Evolutionary conservation across 2,329 filamentous ascomycete species (phyloP).

Genomic region (Apiospora phragmitis): DNA sequence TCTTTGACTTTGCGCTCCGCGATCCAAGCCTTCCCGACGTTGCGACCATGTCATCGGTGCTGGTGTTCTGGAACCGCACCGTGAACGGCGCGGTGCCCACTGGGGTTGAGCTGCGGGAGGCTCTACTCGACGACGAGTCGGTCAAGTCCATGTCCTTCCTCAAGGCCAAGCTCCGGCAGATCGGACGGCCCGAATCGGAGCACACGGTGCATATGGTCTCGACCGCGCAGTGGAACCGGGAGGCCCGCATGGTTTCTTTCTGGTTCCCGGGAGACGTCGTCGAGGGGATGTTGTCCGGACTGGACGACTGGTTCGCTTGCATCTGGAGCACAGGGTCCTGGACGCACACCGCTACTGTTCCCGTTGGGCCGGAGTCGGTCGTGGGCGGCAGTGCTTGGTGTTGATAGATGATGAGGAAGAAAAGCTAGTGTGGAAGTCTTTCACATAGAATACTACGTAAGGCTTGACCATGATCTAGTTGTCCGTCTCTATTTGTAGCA

Average conservation of each 20-base stretch:
- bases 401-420: too few relatives aligned
- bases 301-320: not conserved
- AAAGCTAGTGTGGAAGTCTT: not conserved
- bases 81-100: not conserved
- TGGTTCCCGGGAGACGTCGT: slow-evolving; percentile 18
- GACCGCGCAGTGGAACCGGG: slow-evolving; percentile 17
- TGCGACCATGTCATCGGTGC: not conserved
- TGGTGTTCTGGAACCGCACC: slow-evolving; percentile 10
- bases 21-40: not conserved
- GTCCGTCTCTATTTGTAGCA: too few relatives aligned
- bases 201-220: slow-evolving; percentile 14
- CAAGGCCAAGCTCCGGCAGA: not conserved
- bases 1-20: not conserved
- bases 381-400: not conserved
- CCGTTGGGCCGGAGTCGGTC: not conserved
- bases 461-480: too few relatives aligned
- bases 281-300: slow-evolving; percentile 4
- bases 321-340: not conserved
- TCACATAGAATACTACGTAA: not conserved
- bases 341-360: not conserved
- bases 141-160: not conserved
- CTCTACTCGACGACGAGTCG: slow-evolving; percentile 3
- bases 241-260: slow-evolving; percentile 14
- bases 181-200: not conserved
- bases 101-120: not conserved